These are phyloP conservation scores for Sporopachydermia lactativora DNA, from an alignment of 805 yeast species.

Conservation along the genomic window DNA sequence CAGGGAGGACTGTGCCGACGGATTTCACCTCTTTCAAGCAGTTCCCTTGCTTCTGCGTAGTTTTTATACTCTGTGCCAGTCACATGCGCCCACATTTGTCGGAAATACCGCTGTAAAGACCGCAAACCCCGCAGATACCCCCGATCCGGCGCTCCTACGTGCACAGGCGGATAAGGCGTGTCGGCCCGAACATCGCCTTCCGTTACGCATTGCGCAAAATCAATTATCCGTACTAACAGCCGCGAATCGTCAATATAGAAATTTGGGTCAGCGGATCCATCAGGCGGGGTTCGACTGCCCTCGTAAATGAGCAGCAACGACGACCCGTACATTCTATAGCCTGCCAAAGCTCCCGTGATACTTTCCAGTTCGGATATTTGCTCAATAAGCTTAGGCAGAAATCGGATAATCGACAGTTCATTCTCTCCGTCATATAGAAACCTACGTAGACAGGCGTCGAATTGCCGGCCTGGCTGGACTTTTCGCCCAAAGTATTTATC, in stretches of 20 bases:
- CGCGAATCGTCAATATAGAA: constrained; percentile 15
- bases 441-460: constrained; percentile 58
- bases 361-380: constrained; percentile 43
- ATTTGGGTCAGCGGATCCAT: constrained; percentile 10
- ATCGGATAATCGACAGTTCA: constrained; percentile 41
- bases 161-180: constrained; percentile 58
- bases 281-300: constrained; percentile 26
- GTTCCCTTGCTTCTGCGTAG: not conserved
- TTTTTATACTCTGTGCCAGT: constrained; percentile 26
- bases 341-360: constrained; percentile 41
- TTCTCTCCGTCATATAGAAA: constrained; percentile 68
- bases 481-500: constrained; percentile 91
- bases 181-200: constrained; percentile 34
- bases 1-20: not conserved
- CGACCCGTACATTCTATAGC: constrained; percentile 87
- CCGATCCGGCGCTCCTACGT: constrained; percentile 47
- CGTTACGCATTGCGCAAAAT: constrained; percentile 88
- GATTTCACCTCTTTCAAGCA: constrained; percentile 5
- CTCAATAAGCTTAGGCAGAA: constrained; percentile 51
- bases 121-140: constrained; percentile 79
- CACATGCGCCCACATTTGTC: constrained; percentile 39
- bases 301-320: constrained; percentile 84
- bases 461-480: constrained; percentile 56
- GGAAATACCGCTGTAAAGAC: constrained; percentile 58
- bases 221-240: constrained; percentile 57